A percentile compares a stretch with the other conserved stretches of the same genome.
Evolutionary conservation across 163 green algal species (phyloP).

Genomic region (Volvox carteri): DNA sequence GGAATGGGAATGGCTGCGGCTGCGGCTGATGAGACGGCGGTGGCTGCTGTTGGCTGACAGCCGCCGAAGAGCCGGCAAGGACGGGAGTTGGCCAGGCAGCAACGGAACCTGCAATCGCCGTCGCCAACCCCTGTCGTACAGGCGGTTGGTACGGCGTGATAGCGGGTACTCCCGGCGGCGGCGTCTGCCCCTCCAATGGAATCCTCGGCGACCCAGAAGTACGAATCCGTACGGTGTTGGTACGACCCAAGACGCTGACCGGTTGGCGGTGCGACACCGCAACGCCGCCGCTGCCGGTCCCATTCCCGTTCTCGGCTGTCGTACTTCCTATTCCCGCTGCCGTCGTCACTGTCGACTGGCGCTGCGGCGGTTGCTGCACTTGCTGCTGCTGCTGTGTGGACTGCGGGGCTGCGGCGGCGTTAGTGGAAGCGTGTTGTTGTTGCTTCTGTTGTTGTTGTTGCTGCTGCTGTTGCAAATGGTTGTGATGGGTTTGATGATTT

Average conservation of each 20-base stretch:
- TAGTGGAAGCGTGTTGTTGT: not conserved
- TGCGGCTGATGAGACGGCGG: not conserved
- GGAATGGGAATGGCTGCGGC: not conserved
- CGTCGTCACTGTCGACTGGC: too few species aligned
- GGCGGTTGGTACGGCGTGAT: not conserved
- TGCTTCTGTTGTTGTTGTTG: not conserved
- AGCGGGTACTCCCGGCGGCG: not conserved
- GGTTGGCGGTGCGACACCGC: too few species aligned
- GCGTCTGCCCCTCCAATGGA: too few species aligned
- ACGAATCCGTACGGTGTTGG: too few species aligned
- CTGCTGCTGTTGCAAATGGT: not conserved
- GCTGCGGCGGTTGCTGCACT: not conserved
- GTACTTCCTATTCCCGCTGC: too few species aligned
- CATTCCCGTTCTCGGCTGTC: too few species aligned
- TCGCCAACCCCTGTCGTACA: not conserved
- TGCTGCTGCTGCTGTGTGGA: not conserved
- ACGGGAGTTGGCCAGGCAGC: not conserved
- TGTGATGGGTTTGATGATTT: constrained; percentile 2
- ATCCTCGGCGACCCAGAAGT: too few species aligned
- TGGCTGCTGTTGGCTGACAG: not conserved
- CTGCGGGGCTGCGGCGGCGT: not conserved
- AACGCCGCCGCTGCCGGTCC: too few species aligned
- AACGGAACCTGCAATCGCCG: not conserved
- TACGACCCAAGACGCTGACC: too few species aligned
- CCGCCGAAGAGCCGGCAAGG: not conserved